Conservation (phyloP, 208 protist species). For the Leishmania tropica region DNA sequence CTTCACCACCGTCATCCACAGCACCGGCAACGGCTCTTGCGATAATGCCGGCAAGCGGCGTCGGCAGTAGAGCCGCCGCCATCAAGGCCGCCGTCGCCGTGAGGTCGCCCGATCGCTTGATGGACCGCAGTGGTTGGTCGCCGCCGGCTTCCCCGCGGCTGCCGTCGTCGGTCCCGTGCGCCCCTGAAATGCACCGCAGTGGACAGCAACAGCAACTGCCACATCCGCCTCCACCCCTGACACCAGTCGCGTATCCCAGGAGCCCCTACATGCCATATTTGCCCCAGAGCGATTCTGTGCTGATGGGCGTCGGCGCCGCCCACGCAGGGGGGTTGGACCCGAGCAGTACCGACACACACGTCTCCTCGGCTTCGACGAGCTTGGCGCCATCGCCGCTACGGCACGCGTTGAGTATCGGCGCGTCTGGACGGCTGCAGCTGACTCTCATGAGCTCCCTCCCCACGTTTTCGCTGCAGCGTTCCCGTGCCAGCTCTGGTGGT, state of each 20-base stretch:
- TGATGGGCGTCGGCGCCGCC: not conserved
- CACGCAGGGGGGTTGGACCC: not conserved
- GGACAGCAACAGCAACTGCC: not conserved
- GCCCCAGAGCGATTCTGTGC: not conserved
- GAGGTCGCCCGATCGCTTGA: not conserved
- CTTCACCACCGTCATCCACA: not conserved
- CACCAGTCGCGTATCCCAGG: not conserved
- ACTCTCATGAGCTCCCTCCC: slow-evolving; percentile 30
- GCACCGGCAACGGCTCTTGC: not conserved
- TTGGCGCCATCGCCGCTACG: slow-evolving; percentile 25
- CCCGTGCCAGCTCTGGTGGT: not conserved
- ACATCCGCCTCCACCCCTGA: not conserved
- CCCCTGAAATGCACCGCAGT: not conserved
- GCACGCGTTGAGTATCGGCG: slow-evolving; percentile 26
- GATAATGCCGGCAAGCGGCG: not conserved
- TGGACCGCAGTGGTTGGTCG: not conserved
- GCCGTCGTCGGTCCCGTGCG: not conserved
- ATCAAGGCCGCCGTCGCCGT: not conserved
- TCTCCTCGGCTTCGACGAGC: slow-evolving; percentile 19
- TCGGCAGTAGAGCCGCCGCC: not conserved
- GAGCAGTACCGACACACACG: slow-evolving; percentile 9
- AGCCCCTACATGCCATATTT: not conserved
- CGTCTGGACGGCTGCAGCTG: slow-evolving; percentile 32
- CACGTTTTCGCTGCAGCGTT: slow-evolving; percentile 1
- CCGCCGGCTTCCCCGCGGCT: not conserved